Percentiles rank a stretch among this genome's conserved stretches.
phyloP scores from a whole-genome alignment of 768 basidiomycete species.

The Boletus patriciae region DNA sequence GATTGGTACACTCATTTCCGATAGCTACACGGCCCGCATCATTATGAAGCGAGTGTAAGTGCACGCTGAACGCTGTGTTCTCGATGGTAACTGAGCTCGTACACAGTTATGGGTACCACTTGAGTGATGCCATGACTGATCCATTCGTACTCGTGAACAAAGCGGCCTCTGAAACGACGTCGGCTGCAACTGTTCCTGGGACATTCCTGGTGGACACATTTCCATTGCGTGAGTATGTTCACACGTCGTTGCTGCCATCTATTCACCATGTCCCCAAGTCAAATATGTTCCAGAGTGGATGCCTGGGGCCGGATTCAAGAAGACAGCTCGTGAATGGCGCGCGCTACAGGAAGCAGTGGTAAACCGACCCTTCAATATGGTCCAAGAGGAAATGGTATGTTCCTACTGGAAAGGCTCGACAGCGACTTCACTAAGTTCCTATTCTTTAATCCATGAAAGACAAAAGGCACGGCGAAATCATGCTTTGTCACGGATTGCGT shows the following conservation, averaged over 20 bases:
- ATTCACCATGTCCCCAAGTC: neutral
- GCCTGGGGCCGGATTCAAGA: slow-evolving; percentile 3
- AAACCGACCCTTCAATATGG: slow-evolving; percentile 1
- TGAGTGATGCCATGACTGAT: slow-evolving; percentile 1
- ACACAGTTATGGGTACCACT: slow-evolving; percentile 1
- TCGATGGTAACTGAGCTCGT: neutral
- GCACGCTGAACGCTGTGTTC: neutral
- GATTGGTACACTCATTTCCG: neutral
- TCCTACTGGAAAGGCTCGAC: no score
- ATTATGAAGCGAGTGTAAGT: slow-evolving; percentile 9
- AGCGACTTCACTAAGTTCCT: neutral
- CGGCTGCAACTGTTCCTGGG: slow-evolving; percentile 2
- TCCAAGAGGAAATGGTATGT: slow-evolving; percentile 1
- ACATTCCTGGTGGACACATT: slow-evolving; percentile 5
- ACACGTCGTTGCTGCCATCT: neutral
- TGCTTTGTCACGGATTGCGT: slow-evolving; percentile 6
- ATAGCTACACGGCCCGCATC: slow-evolving; percentile 5
- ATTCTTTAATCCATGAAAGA: neutral
- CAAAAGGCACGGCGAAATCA: neutral
- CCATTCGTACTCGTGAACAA: slow-evolving; percentile 8
- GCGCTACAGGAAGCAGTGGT: slow-evolving; percentile 3
- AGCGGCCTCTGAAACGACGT: slow-evolving; percentile 3
- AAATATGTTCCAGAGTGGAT: slow-evolving; percentile 5
- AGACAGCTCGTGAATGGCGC: slow-evolving; percentile 6
- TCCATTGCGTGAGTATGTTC: neutral